Conservation (phyloP, 345 rosid genomes). For the Psidium guajava region DNA sequence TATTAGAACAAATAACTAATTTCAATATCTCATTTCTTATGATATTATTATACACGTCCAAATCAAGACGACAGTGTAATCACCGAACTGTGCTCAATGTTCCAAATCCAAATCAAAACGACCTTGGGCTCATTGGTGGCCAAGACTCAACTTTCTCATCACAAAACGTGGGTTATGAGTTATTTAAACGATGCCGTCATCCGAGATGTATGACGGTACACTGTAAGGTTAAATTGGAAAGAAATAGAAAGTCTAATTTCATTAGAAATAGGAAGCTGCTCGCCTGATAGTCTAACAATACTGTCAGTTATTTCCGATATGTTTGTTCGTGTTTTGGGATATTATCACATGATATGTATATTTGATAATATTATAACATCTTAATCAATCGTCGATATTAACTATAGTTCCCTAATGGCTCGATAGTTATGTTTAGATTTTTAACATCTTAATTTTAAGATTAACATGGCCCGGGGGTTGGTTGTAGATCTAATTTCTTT, state of each 20-base stretch:
- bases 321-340: not conserved
- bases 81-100: too few species aligned
- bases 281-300: too few species aligned
- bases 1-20: too few species aligned
- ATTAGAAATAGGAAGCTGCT: not conserved
- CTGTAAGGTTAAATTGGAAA: not conserved
- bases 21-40: not conserved
- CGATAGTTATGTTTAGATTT: not conserved
- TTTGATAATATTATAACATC: not conserved
- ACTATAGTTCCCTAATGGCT: rapidly evolving
- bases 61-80: too few species aligned
- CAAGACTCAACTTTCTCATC: too few species aligned
- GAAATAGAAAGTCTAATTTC: not conserved
- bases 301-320: too few species aligned
- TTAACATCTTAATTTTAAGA: not conserved
- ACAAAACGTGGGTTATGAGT: too few species aligned
- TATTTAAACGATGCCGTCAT: not conserved
- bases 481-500: not conserved
- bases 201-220: not conserved
- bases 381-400: not conserved
- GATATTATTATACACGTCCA: too few species aligned
- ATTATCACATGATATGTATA: not conserved
- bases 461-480: rapidly evolving
- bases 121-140: too few species aligned
- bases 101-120: too few species aligned